A percentile compares a stretch with the other conserved stretches of the same genome.
These are phyloP conservation scores for Climacium dendroides DNA, from an alignment of 225 moss, liverwort and hornwort genomes.

Conservation along the genomic window DNA sequence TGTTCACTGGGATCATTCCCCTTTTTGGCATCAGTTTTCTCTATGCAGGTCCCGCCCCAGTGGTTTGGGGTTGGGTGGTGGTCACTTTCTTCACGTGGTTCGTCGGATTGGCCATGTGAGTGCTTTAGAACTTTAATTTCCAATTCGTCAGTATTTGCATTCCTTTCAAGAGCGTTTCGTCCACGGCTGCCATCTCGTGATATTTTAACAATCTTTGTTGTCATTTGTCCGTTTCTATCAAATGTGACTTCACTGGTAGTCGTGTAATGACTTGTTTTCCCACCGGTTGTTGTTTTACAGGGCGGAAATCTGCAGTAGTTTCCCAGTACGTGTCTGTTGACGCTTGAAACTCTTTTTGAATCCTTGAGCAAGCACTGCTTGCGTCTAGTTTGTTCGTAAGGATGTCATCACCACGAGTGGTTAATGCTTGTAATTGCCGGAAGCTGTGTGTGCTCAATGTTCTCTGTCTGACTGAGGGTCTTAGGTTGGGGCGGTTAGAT, in stretches of 20 bases:
- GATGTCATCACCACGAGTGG: background rate
- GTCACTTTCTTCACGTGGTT: conserved; percentile 98
- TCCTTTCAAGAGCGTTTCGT: background rate
- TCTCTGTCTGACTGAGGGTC: background rate
- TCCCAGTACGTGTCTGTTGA: conserved; percentile 51
- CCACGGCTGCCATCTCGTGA: background rate
- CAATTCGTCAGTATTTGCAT: background rate
- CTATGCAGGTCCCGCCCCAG: conserved; percentile 57
- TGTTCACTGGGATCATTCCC: conserved; percentile 90
- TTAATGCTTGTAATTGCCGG: background rate
- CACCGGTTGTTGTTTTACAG: background rate
- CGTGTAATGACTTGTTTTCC: background rate
- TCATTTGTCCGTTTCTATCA: background rate
- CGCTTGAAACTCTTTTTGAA: background rate
- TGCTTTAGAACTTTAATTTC: background rate
- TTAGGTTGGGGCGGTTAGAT: background rate
- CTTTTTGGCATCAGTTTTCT: conserved; percentile 72
- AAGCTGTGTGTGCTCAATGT: background rate
- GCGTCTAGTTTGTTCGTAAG: background rate
- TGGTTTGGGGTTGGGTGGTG: conserved; percentile 97
- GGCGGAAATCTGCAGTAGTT: conserved; percentile 96
- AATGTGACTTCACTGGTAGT: background rate
- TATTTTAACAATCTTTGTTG: background rate
- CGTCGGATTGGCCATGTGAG: conserved; percentile 84
- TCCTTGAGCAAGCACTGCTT: background rate